These are phyloP conservation scores for Fraxinus sp. DNA, from an alignment of 305 asterid genomes.

Conservation along the genomic window DNA sequence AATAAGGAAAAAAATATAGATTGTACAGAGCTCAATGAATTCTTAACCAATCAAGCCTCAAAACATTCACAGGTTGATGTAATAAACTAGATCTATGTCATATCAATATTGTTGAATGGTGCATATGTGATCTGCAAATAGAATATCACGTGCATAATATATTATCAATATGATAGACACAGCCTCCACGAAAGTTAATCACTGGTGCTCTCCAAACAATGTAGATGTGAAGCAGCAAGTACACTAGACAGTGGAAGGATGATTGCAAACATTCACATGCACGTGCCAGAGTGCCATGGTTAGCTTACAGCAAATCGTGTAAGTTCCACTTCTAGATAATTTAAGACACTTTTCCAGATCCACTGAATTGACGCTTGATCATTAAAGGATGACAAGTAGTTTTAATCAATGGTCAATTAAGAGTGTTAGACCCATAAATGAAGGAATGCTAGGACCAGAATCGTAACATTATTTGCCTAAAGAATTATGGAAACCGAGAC, in stretches of 20 bases:
- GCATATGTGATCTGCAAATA: not conserved
- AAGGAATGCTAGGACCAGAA: constrained; percentile 19
- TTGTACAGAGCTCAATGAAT: not conserved
- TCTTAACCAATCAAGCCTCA: not conserved
- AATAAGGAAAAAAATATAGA: not conserved
- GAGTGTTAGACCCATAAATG: constrained; percentile 20
- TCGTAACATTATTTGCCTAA: not conserved
- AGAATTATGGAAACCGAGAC: not conserved
- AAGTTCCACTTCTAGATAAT: not conserved
- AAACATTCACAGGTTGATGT: not conserved
- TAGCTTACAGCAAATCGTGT: not conserved
- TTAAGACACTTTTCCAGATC: not conserved
- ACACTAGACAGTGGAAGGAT: not conserved
- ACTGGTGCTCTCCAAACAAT: not conserved
- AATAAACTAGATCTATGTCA: not conserved
- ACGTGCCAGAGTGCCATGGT: not conserved
- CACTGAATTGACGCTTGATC: not conserved
- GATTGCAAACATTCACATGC: not conserved
- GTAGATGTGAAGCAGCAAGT: not conserved
- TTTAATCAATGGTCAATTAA: constrained; percentile 20
- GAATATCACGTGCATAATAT: not conserved
- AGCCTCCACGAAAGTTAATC: not conserved
- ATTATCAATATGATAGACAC: not conserved
- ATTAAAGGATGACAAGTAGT: not conserved
- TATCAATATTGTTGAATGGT: not conserved